These are phyloP conservation scores for Yueomyces sp. DNA, from an alignment of 1,139 yeast species.

Conservation along the genomic window DNA sequence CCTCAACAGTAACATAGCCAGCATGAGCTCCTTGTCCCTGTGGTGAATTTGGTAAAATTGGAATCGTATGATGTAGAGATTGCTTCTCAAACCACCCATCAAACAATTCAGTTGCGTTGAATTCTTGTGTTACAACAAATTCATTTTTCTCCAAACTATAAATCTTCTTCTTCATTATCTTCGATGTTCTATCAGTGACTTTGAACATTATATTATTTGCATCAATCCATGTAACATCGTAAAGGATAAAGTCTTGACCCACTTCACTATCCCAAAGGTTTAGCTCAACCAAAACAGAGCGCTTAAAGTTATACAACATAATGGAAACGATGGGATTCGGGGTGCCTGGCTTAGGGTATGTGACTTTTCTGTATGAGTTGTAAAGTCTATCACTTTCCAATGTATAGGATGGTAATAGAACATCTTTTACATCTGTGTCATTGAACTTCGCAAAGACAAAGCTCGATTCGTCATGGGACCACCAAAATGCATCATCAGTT, in stretches of 20 bases:
- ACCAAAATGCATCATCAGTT: constrained; percentile 64
- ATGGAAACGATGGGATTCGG: constrained; percentile 52
- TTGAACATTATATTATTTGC: constrained; percentile 43
- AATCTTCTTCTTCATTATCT: constrained; percentile 30
- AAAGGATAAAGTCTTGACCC: constrained; percentile 34
- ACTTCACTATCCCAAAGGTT: constrained; percentile 10
- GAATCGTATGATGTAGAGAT: constrained; percentile 10
- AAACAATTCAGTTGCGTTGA: constrained; percentile 31
- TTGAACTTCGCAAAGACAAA: constrained; percentile 56
- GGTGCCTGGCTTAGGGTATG: constrained; percentile 87
- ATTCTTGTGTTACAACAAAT: constrained; percentile 31
- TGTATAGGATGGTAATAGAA: constrained; percentile 53
- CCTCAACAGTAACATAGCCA: constrained; percentile 67
- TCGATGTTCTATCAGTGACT: constrained; percentile 62
- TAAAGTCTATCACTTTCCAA: constrained; percentile 28
- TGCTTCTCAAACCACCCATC: constrained; percentile 41
- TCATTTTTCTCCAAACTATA: constrained; percentile 27
- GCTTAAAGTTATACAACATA: constrained; percentile 30
- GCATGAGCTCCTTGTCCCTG: constrained; percentile 26
- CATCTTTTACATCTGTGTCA: constrained; percentile 57
- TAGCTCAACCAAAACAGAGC: constrained; percentile 19
- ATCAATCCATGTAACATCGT: constrained; percentile 65
- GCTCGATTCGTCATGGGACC: constrained; percentile 64
- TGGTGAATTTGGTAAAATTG: constrained; percentile 26
- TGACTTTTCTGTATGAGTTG: constrained; percentile 50